Evolutionary conservation across 805 yeast genomes (phyloP).

Genomic region (Hanseniaspora pseudoguilliermondii): DNA sequence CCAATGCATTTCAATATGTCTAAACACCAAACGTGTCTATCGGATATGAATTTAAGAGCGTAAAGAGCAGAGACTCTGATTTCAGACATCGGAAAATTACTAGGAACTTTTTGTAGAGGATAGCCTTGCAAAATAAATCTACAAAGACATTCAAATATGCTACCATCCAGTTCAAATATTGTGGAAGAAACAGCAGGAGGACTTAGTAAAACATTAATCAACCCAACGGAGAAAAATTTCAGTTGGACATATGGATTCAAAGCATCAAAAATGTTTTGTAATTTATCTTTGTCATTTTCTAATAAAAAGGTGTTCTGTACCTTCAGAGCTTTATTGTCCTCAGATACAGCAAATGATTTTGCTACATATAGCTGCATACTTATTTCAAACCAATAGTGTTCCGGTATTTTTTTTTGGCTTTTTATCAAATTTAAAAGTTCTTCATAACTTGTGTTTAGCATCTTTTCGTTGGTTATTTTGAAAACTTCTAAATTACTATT

Average conservation of each 20-base stretch:
- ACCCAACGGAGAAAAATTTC: slow-evolving; percentile 57
- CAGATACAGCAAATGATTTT: slow-evolving; percentile 27
- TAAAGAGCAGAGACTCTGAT: slow-evolving; percentile 50
- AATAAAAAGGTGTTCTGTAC: neutral
- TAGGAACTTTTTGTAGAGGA: slow-evolving; percentile 21
- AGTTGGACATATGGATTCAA: slow-evolving; percentile 49
- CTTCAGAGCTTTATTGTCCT: neutral
- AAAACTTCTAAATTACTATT: slow-evolving; percentile 2
- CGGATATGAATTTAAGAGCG: slow-evolving; percentile 56
- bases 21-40: slow-evolving; percentile 55
- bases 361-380: slow-evolving; percentile 50
- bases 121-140: slow-evolving; percentile 51
- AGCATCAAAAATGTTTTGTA: slow-evolving; percentile 40
- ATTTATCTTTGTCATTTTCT: slow-evolving; percentile 44
- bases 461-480: slow-evolving; percentile 5
- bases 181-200: slow-evolving; percentile 50
- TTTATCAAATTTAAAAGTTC: slow-evolving; percentile 39
- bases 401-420: slow-evolving; percentile 43
- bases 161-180: slow-evolving; percentile 61
- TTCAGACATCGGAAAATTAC: slow-evolving; percentile 38
- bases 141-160: slow-evolving; percentile 52
- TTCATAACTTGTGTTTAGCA: slow-evolving; percentile 14
- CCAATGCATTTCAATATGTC: slow-evolving; percentile 68
- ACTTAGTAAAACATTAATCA: slow-evolving; percentile 43
- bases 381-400: slow-evolving; percentile 51